These are phyloP conservation scores for Termitomyces eurrhizus DNA, from an alignment of 768 basidiomycete species.

Conservation along the genomic window DNA sequence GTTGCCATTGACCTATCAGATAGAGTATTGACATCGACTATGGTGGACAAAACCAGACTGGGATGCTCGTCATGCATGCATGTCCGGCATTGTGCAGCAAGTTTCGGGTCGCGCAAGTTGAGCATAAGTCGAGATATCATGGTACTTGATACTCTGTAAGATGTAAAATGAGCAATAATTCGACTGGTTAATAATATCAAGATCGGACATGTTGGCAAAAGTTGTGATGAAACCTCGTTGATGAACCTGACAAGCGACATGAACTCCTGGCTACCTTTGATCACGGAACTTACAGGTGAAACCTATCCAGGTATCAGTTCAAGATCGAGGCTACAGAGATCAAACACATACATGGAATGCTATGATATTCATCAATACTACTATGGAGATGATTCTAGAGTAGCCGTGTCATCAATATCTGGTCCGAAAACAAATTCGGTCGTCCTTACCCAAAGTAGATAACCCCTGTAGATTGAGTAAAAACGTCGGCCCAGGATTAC, in stretches of 20 bases:
- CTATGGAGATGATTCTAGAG: slow-evolving; percentile 20
- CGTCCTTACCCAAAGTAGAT: slow-evolving; percentile 37
- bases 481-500: not conserved
- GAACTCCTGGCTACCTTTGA: not conserved
- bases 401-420: not conserved
- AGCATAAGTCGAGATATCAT: slow-evolving; percentile 30
- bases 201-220: slow-evolving; percentile 20
- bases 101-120: slow-evolving; percentile 26
- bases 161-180: not conserved
- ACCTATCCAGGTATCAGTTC: slow-evolving; percentile 9
- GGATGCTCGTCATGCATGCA: slow-evolving; percentile 6
- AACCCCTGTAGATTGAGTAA: slow-evolving; percentile 23
- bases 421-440: not conserved
- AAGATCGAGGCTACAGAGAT: not conserved
- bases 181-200: not conserved
- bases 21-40: slow-evolving; percentile 16
- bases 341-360: slow-evolving; percentile 20
- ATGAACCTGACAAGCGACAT: slow-evolving; percentile 7
- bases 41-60: slow-evolving; percentile 17
- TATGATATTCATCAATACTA: slow-evolving; percentile 18
- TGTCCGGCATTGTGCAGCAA: slow-evolving; percentile 6
- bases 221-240: slow-evolving; percentile 21
- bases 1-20: not conserved
- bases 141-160: slow-evolving; percentile 24
- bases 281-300: slow-evolving; percentile 10